Conservation (phyloP, 345 rosid species). For the Eucalyptus rudis region DNA sequence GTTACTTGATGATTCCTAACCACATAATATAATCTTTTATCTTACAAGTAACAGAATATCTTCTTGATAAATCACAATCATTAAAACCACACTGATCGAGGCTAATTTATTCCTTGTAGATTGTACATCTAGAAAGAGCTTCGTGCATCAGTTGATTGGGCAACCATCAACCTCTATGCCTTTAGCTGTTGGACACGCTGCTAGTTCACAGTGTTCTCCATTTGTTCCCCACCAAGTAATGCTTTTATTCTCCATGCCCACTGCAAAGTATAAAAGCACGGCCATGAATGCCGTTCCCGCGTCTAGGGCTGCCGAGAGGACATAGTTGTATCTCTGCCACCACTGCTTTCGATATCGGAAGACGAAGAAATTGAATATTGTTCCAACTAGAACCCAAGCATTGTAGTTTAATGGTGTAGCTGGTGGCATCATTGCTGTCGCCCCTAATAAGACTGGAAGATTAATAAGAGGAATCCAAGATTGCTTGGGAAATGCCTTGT, state of each 20-base stretch:
- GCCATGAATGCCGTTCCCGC: slow-evolving; percentile 92
- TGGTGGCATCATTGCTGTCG: slow-evolving; percentile 69
- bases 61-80: neutral
- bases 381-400: slow-evolving; percentile 66
- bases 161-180: slow-evolving; percentile 51
- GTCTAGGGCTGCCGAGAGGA: slow-evolving; percentile 81
- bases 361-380: slow-evolving; percentile 68
- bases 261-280: slow-evolving; percentile 55
- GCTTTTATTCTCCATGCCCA: slow-evolving; percentile 48
- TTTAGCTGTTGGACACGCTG: slow-evolving; percentile 68
- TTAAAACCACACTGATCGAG: neutral
- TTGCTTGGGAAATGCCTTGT: slow-evolving; percentile 69
- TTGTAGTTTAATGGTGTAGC: slow-evolving; percentile 76
- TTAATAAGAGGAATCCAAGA: slow-evolving; percentile 82
- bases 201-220: slow-evolving; percentile 78
- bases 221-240: slow-evolving; percentile 69
- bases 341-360: slow-evolving; percentile 62
- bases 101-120: neutral
- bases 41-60: neutral
- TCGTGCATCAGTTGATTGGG: slow-evolving; percentile 24
- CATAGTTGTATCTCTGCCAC: slow-evolving; percentile 91
- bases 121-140: neutral
- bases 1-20: fast-evolving
- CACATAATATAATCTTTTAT: neutral
- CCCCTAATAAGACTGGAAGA: slow-evolving; percentile 83